These are phyloP conservation scores for Pichia exigua DNA, from an alignment of 805 yeast genomes.

Conservation along the genomic window DNA sequence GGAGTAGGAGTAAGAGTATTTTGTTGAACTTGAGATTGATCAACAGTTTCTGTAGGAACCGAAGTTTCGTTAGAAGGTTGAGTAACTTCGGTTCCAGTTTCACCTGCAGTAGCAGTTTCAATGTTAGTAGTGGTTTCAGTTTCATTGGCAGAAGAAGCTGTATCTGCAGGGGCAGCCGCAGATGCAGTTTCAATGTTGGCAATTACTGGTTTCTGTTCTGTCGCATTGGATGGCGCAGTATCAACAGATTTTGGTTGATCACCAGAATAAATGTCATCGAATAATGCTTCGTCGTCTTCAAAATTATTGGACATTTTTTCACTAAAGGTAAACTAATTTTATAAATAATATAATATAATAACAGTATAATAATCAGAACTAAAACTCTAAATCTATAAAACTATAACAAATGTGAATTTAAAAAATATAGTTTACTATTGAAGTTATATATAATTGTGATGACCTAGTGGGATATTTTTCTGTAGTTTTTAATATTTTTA, in stretches of 20 bases:
- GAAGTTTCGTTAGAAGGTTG: background rate
- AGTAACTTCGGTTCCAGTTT: background rate
- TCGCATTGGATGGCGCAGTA: conserved; percentile 11
- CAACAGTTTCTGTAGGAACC: background rate
- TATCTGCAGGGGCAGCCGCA: background rate
- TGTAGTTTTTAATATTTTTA: background rate
- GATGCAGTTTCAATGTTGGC: background rate
- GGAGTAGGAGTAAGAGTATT: background rate
- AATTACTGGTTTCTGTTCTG: conserved; percentile 7
- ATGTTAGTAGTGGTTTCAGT: background rate
- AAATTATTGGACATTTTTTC: conserved; percentile 44
- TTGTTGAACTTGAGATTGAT: background rate
- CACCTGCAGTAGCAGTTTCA: background rate
- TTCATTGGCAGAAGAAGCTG: background rate
- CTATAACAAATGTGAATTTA: conserved; percentile 1
- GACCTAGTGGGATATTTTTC: background rate
- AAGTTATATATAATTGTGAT: background rate
- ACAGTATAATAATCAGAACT: background rate
- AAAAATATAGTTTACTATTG: conserved; percentile 4
- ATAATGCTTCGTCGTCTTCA: conserved; percentile 91
- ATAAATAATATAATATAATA: background rate
- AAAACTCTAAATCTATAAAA: conserved; percentile 3
- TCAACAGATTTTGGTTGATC: conserved; percentile 20
- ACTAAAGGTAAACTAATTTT: background rate
- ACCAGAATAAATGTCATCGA: conserved; percentile 74